Evolutionary conservation across 306 rosid genomes (phyloP).

Genomic region (Sphenostylis stenocarpa): DNA sequence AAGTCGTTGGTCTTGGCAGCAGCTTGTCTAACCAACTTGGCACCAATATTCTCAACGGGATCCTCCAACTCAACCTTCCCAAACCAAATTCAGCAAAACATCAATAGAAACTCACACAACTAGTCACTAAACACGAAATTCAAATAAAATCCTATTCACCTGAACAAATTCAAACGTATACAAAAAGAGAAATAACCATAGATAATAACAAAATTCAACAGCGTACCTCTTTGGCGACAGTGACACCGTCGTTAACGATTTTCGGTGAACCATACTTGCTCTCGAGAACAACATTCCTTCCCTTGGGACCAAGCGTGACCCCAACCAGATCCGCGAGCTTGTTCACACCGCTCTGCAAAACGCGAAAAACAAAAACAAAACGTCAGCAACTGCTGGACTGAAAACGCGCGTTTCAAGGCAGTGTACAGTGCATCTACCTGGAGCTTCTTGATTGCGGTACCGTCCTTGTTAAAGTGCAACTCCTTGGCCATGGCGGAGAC

Average conservation of each 20-base stretch:
- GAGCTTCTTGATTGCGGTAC: conserved; percentile 82
- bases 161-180: background rate
- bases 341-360: conserved; percentile 82
- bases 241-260: conserved; percentile 97
- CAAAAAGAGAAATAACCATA: background rate
- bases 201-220: background rate
- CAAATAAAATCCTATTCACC: background rate
- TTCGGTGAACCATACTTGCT: conserved; percentile 99
- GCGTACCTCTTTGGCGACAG: conserved; percentile 91
- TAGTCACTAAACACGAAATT: background rate
- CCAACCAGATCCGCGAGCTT: conserved; percentile 99
- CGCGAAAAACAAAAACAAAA: background rate
- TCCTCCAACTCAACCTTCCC: conserved; percentile 95
- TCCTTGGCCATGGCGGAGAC: conserved; percentile 97
- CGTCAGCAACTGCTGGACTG: background rate
- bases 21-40: conserved; percentile 97
- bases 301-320: conserved; percentile 98
- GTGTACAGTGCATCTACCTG: conserved; percentile 33
- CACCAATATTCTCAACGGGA: conserved; percentile 99
- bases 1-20: conserved; percentile 98
- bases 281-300: conserved; percentile 94
- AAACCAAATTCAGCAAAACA: background rate
- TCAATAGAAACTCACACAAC: background rate
- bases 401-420: background rate
- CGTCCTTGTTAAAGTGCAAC: conserved; percentile 91